Base-by-base conservation (phyloP, 306 rosid species). In the Corylus heterophylla region DNA sequence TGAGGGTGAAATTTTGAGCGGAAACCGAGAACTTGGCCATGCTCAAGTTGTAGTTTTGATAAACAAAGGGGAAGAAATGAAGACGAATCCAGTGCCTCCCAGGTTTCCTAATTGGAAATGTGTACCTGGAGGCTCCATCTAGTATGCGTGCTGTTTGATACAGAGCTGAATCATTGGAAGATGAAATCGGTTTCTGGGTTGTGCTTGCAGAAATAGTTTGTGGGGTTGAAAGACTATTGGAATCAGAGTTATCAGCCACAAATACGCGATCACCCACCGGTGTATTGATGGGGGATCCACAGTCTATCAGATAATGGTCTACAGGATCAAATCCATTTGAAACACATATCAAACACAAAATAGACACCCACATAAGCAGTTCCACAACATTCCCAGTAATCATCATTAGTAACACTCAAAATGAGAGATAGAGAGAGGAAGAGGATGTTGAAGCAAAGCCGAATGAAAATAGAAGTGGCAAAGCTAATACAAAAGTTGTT, bases 51-150 rank as follows among this genome's bases (percentile, higher is more conserved):
- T 79, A 69, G 39, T 17, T 63, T 39, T 75, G 64, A 54, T 20
- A 50, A 55, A 54, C 71, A 68, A 92, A 88, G 74, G 97, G 89
- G 72, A 75, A 81, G 83, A 92, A 89, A 68, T 92, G 50, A 69
- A 92, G 83, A 80, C 97, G 94, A 79, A 92, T 78, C 94, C 92
- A 88, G 73, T 88, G 85, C 50, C 89, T 77, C 17, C 94, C 97
- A 5, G 39, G 88, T 62, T 51, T 87, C 69, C 42, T 81, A 50
- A 90, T 84, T 16, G 78, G 85, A 58, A 92, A 92, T 12, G 83
- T 88, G 90, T 92, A 92, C 20, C 64, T 71, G 22, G 92, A 82
- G 70, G 77, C 48, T 80, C 75, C 47, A 11, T 56, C 66, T 58
- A 92, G 83, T 64, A 92, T 75, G 48, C 87, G 51, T n/a, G 97